Percentiles rank a stretch among this genome's conserved stretches.
Evolutionary conservation across 768 basidiomycete species (phyloP).

Genomic region (Epithele typhae): DNA sequence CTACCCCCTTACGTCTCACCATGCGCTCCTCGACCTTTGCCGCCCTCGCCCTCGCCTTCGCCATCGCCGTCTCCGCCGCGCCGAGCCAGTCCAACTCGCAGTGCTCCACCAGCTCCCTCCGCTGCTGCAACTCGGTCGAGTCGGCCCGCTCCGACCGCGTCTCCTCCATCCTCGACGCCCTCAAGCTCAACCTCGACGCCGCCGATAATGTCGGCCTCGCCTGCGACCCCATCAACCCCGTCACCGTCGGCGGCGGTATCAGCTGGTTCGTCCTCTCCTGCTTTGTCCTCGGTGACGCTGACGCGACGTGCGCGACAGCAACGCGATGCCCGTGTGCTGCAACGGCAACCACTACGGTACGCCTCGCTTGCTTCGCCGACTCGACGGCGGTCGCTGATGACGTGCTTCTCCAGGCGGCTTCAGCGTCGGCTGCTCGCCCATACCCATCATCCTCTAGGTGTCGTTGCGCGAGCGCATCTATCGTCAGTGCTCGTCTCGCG

Average conservation of each 20-base stretch:
- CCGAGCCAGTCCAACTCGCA: neutral
- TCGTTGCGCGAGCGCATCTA: neutral
- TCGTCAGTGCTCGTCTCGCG: no score
- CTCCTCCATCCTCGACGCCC: neutral
- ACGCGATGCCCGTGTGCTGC: slow-evolving; percentile 11
- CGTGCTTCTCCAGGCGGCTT: slow-evolving; percentile 4
- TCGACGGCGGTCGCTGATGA: no score
- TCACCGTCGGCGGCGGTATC: slow-evolving; percentile 1
- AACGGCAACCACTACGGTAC: slow-evolving; percentile 8
- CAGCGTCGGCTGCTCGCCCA: slow-evolving; percentile 10
- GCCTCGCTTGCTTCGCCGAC: no score
- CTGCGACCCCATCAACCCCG: slow-evolving; percentile 8
- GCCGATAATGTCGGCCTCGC: neutral
- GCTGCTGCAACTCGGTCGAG: slow-evolving; percentile 20
- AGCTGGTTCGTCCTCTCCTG: slow-evolving; percentile 4
- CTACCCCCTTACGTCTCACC: neutral
- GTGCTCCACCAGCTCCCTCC: slow-evolving; percentile 17
- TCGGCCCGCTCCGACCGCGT: slow-evolving; percentile 1
- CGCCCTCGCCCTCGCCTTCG: slow-evolving; percentile 5
- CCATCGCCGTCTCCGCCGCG: slow-evolving; percentile 3
- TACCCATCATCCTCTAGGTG: neutral
- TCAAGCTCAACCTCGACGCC: neutral
- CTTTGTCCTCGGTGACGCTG: neutral
- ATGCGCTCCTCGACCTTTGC: slow-evolving; percentile 11
- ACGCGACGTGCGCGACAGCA: neutral